phyloP scores from a whole-genome alignment of 2,329 filamentous ascomycete genomes.

The Pseudocercospora fijiensis region DNA sequence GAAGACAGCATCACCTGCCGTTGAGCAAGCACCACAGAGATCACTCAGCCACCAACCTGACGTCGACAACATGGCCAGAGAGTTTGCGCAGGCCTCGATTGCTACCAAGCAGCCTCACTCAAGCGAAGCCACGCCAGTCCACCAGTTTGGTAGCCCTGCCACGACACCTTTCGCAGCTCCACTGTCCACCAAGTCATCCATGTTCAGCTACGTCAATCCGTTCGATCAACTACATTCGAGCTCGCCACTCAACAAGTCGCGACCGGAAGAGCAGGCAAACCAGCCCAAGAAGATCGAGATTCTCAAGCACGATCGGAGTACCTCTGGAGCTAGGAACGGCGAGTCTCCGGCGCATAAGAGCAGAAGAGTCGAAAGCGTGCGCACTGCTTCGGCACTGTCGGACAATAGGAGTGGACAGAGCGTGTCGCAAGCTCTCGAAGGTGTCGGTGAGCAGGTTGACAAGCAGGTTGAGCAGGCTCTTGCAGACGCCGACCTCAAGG shows the following conservation, averaged over 20 bases:
- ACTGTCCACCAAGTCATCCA: constrained; percentile 42
- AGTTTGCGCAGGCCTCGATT: constrained; percentile 47
- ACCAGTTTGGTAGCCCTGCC: constrained; percentile 34
- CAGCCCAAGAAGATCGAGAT: constrained; percentile 45
- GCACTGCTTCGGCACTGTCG: constrained; percentile 12
- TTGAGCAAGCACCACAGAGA: constrained; percentile 23
- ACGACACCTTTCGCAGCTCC: constrained; percentile 43
- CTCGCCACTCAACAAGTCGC: constrained; percentile 60
- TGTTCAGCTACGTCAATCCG: constrained; percentile 71
- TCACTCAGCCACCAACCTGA: constrained; percentile 15
- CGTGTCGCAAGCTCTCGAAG: constrained; percentile 68
- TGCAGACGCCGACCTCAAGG: constrained; percentile 52
- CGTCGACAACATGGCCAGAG: constrained; percentile 40
- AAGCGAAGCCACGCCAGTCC: constrained; percentile 32
- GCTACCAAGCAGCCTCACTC: constrained; percentile 35
- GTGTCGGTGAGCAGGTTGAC: constrained; percentile 61
- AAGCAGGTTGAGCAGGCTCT: constrained; percentile 66
- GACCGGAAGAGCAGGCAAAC: constrained; percentile 37
- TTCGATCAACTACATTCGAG: constrained; percentile 69
- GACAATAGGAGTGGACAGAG: constrained; percentile 52
- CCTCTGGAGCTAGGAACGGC: constrained; percentile 36
- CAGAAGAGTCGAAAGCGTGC: constrained; percentile 33
- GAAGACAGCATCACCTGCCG: constrained; percentile 40
- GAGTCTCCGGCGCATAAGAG: constrained; percentile 39
- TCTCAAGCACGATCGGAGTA: constrained; percentile 46